Evolutionary conservation across 495 filamentous ascomycete species (phyloP).

Genomic region (Daldinia grandis): DNA sequence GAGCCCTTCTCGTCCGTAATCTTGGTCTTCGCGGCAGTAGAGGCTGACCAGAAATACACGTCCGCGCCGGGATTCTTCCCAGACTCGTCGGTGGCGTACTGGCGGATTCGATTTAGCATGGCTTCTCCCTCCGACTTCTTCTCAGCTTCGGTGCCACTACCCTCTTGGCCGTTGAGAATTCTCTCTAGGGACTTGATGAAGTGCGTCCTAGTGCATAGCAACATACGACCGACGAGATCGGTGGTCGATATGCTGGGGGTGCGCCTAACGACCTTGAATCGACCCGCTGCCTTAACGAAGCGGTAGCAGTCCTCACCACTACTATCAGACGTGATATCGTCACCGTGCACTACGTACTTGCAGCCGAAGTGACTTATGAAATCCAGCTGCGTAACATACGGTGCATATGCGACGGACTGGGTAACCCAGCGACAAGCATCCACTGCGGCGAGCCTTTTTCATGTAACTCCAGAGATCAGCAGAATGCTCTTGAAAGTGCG

Average conservation of each 20-base stretch:
- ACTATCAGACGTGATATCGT: conserved; percentile 86
- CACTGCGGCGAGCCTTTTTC: conserved; percentile 71
- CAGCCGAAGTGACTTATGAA: conserved; percentile 97
- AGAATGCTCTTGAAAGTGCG: conserved; percentile 13
- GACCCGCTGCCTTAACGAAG: conserved; percentile 88
- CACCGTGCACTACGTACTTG: conserved; percentile 90
- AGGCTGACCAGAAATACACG: conserved; percentile 79
- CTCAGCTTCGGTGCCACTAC: conserved; percentile 72
- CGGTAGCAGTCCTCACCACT: conserved; percentile 95
- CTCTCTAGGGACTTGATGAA: conserved; percentile 79
- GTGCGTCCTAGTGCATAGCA: conserved; percentile 88
- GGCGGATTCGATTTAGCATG: conserved; percentile 74
- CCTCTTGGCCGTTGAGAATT: conserved; percentile 75
- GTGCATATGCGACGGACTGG: conserved; percentile 79
- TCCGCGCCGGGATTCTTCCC: conserved; percentile 75
- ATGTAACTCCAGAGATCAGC: conserved; percentile 31
- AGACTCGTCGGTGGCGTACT: conserved; percentile 87
- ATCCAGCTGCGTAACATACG: conserved; percentile 91
- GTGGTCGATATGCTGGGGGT: conserved; percentile 97
- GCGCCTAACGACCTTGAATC: conserved; percentile 94
- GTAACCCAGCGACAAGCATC: conserved; percentile 96
- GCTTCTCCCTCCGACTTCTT: conserved; percentile 63
- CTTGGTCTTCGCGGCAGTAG: conserved; percentile 60
- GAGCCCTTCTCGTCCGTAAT: conserved; percentile 60
- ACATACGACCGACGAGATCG: conserved; percentile 95